phyloP scores from a whole-genome alignment of 2,329 filamentous ascomycete genomes.

The Diaporthe capsici region DNA sequence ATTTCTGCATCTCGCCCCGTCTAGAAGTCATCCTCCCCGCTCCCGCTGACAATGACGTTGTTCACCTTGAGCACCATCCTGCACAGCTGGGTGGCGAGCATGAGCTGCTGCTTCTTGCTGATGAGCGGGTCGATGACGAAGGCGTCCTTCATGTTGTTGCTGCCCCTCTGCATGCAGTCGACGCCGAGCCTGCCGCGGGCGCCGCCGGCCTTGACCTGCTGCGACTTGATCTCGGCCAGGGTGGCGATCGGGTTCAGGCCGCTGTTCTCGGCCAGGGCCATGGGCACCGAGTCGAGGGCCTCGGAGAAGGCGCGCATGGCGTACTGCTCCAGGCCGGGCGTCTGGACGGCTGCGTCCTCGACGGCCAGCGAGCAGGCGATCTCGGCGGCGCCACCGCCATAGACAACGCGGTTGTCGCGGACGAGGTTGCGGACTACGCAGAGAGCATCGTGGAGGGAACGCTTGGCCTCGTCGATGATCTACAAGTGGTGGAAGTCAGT shows the following conservation, averaged over 20 bases:
- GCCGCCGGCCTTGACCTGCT: slow-evolving; percentile 84
- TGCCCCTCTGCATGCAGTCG: slow-evolving; percentile 96
- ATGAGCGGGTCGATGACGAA: slow-evolving; percentile 99
- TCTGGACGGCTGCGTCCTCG: slow-evolving; percentile 94
- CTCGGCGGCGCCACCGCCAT: slow-evolving; percentile 95
- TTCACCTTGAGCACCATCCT: slow-evolving; percentile 98
- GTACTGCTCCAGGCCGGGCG: slow-evolving; percentile 97
- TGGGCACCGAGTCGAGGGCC: slow-evolving; percentile 91
- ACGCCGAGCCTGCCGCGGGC: slow-evolving; percentile 81
- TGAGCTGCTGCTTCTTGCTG: slow-evolving; percentile 96
- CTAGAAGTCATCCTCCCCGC: slow-evolving; percentile 90
- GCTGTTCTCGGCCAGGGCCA: slow-evolving; percentile 98
- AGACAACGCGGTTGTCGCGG: slow-evolving; percentile 95
- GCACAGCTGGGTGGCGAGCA: slow-evolving; percentile 96
- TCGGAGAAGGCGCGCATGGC: slow-evolving; percentile 98
- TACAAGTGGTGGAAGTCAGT: slow-evolving; percentile 54
- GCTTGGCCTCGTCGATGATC: slow-evolving; percentile 99
- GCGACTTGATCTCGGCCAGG: slow-evolving; percentile 93
- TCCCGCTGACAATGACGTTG: slow-evolving; percentile 93
- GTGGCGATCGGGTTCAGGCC: slow-evolving; percentile 97
- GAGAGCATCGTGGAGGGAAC: slow-evolving; percentile 95
- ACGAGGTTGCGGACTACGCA: slow-evolving; percentile 98
- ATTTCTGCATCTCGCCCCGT: not conserved
- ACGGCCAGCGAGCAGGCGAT: slow-evolving; percentile 97
- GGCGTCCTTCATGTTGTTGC: slow-evolving; percentile 96